These are phyloP conservation scores for Apostasia shenzhenica DNA, from an alignment of 106 monocot species.

Conservation along the genomic window DNA sequence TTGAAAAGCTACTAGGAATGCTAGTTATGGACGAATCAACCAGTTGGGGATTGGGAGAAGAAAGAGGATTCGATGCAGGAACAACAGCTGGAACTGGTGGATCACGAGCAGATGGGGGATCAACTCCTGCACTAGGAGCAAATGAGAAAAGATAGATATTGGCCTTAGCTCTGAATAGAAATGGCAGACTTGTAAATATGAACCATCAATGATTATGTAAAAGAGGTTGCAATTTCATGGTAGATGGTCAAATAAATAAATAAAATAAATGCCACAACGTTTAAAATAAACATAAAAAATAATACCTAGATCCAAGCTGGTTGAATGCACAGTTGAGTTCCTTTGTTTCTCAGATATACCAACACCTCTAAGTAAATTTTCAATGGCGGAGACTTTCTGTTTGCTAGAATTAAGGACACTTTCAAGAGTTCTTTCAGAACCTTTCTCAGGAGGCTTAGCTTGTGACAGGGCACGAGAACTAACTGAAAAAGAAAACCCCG, in stretches of 20 bases:
- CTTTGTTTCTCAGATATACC: slow-evolving; percentile 59
- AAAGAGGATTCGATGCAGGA: slow-evolving; percentile 50
- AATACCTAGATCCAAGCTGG: slow-evolving; percentile 98
- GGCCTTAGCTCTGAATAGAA: slow-evolving; percentile 7
- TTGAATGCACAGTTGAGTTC: slow-evolving; percentile 44
- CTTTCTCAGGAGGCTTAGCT: slow-evolving; percentile 43
- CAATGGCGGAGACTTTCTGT: slow-evolving; percentile 97
- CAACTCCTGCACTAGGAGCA: slow-evolving; percentile 92
- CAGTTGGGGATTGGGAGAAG: slow-evolving; percentile 29
- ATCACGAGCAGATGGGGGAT: slow-evolving; percentile 85
- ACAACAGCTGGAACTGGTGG: slow-evolving; percentile 63
- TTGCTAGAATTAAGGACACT: slow-evolving; percentile 88
- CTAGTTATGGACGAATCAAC: slow-evolving; percentile 38
- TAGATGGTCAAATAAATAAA: not conserved
- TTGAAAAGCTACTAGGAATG: slow-evolving; percentile 23
- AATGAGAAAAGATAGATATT: slow-evolving; percentile 15
- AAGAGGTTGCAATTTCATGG: not conserved
- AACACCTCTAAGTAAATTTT: slow-evolving; percentile 87
- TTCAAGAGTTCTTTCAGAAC: slow-evolving; percentile 84
- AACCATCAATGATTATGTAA: not conserved
- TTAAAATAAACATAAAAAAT: slow-evolving; percentile 12
- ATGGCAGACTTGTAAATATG: not conserved
- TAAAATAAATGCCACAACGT: not conserved
- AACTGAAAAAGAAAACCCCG: slow-evolving; percentile 55
- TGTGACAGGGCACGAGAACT: slow-evolving; percentile 43